Conservation (phyloP, 139 green algal genomes). For the Astrephomene gubernaculifera region DNA sequence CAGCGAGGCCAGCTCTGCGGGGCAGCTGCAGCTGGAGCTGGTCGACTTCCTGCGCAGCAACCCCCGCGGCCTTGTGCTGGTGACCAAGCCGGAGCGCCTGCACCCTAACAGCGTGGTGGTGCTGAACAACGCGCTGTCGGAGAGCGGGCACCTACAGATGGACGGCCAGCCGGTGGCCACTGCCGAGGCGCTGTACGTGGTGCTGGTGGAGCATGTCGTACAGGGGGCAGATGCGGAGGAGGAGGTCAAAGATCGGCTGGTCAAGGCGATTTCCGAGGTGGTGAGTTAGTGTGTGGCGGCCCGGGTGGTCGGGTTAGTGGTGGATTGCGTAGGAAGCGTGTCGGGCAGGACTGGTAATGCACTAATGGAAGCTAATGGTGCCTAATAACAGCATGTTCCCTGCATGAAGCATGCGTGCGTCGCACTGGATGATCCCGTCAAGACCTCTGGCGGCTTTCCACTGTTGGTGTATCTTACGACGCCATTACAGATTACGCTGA, state of each 20-base stretch:
- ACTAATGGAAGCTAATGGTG: no score
- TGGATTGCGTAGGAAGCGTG: no score
- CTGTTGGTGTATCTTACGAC: no score
- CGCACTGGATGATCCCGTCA: no score
- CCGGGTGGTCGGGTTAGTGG: no score
- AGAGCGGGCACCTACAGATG: slow-evolving; percentile 27
- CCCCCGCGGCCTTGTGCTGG: slow-evolving; percentile 9
- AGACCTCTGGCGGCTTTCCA: no score
- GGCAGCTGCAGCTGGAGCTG: slow-evolving; percentile 9
- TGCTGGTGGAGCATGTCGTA: neutral
- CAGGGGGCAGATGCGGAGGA: neutral
- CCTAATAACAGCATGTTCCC: no score
- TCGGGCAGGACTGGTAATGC: no score
- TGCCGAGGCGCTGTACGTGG: neutral
- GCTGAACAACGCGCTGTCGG: neutral
- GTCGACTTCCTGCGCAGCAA: neutral
- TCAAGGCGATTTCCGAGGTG: neutral
- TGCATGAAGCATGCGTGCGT: no score
- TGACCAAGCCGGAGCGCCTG: neutral
- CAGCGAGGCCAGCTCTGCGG: neutral
- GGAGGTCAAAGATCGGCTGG: slow-evolving; percentile 19
- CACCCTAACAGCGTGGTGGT: slow-evolving; percentile 35
- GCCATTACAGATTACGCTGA: no score
- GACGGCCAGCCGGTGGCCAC: slow-evolving; percentile 3
- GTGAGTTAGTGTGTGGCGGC: no score